A percentile compares a stretch with the other conserved stretches of the same genome.
Conservation (phyloP, 1,284 basidiomycete genomes). For the Anthracocystis setariae region DNA sequence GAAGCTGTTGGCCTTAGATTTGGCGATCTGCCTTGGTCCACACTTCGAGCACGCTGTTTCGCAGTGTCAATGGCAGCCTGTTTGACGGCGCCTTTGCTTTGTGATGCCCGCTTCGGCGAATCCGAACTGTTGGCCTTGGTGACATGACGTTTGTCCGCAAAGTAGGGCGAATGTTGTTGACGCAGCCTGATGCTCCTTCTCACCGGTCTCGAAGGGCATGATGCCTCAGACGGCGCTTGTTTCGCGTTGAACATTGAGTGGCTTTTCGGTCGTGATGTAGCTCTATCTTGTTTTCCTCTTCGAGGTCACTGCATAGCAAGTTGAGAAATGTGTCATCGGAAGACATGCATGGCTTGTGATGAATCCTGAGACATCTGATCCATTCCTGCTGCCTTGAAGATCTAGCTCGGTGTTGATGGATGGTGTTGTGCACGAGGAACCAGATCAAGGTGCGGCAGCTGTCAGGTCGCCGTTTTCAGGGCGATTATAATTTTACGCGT, state of each 20-base stretch:
- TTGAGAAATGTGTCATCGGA: no score
- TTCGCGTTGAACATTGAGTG: not conserved
- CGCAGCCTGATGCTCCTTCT: conserved; percentile 18
- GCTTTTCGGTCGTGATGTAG: not conserved
- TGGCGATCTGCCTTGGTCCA: not conserved
- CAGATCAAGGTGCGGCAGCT: no score
- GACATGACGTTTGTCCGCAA: not conserved
- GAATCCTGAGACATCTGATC: no score
- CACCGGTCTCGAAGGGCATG: not conserved
- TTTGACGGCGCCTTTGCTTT: not conserved
- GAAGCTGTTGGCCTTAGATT: not conserved
- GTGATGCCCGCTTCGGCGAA: no score
- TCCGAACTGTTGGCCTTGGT: not conserved
- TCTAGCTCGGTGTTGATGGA: no score
- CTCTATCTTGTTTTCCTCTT: no score
- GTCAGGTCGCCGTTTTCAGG: no score
- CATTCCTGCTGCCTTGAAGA: no score
- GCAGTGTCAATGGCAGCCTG: not conserved
- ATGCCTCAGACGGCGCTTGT: not conserved
- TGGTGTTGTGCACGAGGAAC: no score
- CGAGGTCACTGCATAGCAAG: no score
- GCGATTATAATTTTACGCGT: no score
- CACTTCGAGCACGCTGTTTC: not conserved
- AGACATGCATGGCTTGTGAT: no score
- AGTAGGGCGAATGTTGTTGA: conserved; percentile 24